Percentiles rank a stretch among this genome's conserved stretches.
phyloP scores from a whole-genome alignment of 2,329 filamentous ascomycete species.

The Neophaeococcomyces mojaviensis region DNA sequence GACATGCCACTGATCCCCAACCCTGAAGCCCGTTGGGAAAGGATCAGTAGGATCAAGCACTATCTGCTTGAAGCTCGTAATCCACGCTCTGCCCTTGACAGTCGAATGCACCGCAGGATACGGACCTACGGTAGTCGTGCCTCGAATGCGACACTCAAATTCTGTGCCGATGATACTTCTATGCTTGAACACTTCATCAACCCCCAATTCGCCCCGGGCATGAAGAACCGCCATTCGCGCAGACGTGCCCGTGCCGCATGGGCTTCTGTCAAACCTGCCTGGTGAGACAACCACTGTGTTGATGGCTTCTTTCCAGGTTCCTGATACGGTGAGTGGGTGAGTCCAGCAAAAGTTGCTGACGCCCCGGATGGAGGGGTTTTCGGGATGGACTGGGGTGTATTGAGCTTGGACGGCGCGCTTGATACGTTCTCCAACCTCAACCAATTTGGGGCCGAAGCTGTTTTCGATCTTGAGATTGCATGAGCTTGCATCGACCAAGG shows the following conservation, averaged over 20 bases:
- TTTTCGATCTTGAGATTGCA: slow-evolving; percentile 31
- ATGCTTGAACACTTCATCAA: slow-evolving; percentile 33
- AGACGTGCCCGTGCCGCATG: slow-evolving; percentile 41
- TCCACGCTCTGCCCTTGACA: slow-evolving; percentile 40
- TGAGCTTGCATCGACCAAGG: slow-evolving; percentile 34
- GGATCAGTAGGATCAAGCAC: slow-evolving; percentile 40
- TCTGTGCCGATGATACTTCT: slow-evolving; percentile 38
- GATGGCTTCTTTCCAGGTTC: slow-evolving; percentile 26
- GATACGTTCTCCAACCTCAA: slow-evolving; percentile 38
- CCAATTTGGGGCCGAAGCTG: slow-evolving; percentile 28
- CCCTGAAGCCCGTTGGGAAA: slow-evolving; percentile 36
- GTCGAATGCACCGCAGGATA: slow-evolving; percentile 36
- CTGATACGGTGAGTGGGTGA: slow-evolving; percentile 24
- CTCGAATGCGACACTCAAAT: slow-evolving; percentile 34
- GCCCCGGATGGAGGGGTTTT: slow-evolving; percentile 36
- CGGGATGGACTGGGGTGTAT: slow-evolving; percentile 36
- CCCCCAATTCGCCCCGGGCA: slow-evolving; percentile 32
- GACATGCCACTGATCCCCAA: slow-evolving; percentile 28
- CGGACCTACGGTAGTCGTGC: slow-evolving; percentile 32
- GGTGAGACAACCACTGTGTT: slow-evolving; percentile 41
- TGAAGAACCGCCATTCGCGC: slow-evolving; percentile 40
- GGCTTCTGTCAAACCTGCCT: slow-evolving; percentile 40
- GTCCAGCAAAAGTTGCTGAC: slow-evolving; percentile 36
- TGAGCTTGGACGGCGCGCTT: slow-evolving; percentile 32
- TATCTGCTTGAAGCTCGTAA: slow-evolving; percentile 38